A percentile compares a stretch with the other conserved stretches of the same genome.
Evolutionary conservation across 2,329 filamentous ascomycete genomes (phyloP).

Genomic region (Arthrobotrys sphaeroides): DNA sequence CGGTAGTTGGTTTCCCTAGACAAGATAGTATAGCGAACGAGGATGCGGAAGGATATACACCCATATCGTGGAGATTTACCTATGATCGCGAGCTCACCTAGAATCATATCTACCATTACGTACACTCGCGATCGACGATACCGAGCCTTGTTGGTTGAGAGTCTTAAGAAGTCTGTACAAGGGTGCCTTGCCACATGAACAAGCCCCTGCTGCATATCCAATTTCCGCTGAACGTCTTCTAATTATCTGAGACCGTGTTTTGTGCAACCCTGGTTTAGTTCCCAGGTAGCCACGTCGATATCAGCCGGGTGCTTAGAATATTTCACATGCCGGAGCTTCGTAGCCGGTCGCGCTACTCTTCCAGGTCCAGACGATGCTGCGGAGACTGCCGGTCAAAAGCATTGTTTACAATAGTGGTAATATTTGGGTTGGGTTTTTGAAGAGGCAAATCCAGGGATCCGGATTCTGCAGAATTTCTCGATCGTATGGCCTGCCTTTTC

Average conservation of each 20-base stretch:
- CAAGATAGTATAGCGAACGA: conserved; percentile 12
- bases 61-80: conserved; percentile 11
- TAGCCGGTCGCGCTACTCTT: background rate
- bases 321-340: conserved; percentile 12
- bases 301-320: background rate
- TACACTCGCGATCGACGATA: background rate
- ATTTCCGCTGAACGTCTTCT: conserved; percentile 25
- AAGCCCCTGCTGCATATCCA: conserved; percentile 26
- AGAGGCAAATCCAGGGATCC: background rate
- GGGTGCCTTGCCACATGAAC: conserved; percentile 20
- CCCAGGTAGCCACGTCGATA: background rate
- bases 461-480: background rate
- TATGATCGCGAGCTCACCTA: conserved; percentile 22
- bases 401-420: background rate
- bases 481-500: conserved; percentile 2
- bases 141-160: background rate
- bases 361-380: background rate
- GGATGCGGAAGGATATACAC: background rate
- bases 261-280: background rate
- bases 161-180: background rate
- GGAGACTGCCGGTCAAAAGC: background rate
- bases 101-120: conserved; percentile 9
- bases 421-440: background rate
- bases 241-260: conserved; percentile 18
- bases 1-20: conserved; percentile 4